Evolutionary conservation across 257 asterid species (phyloP), one percentile per base, ranked within the genome.

Genomic region (Solanum bulbocastanum): DNA sequence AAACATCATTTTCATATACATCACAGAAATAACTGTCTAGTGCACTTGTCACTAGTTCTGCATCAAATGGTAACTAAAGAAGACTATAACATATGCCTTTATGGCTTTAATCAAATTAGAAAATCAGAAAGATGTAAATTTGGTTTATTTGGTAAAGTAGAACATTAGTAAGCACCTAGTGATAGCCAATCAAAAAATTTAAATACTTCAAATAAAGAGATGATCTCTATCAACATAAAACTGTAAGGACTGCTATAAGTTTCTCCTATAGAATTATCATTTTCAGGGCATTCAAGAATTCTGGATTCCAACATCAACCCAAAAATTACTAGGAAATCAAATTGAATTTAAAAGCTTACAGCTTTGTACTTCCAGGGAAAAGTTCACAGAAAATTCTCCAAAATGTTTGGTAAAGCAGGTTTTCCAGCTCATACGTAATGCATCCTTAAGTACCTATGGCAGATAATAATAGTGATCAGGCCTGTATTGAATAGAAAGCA

Each of bases 401-500:
- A 25, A 65, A 9, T 12, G 39, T 72, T 69, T 30, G 83, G 71
- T 40, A 66, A 40, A 22, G 32, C 87, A 71, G 83, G 87, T 58
- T 72, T 18, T 37, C 30, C 14, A 56, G 90, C 88, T 44, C 87
- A 72, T n/a, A 46, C 33, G 23, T 9, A 8, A 82, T 12, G 85
- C 66, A 42, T 39, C 37, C 60, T 79, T 37, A 90, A 90, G 91
- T 88, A 90, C 91, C 91, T 90, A 82, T 18, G 68, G 42, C 40
- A 81, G 69, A 81, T 81, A 44, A 22, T 30, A 49, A 46, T 18
- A 32, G 6, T 5, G 85, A 81, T 81, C 68, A 81, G 56, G 18
- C 68, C 69, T 81, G 68, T 46, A 27, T 49, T 81, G 42, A 81
- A 30, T 30, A 81, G 69, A 81, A 46, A 16, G 6, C 37, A 30